These are phyloP conservation scores for Saitozyma sp. DNA, from an alignment of 768 basidiomycete species.

Conservation along the genomic window DNA sequence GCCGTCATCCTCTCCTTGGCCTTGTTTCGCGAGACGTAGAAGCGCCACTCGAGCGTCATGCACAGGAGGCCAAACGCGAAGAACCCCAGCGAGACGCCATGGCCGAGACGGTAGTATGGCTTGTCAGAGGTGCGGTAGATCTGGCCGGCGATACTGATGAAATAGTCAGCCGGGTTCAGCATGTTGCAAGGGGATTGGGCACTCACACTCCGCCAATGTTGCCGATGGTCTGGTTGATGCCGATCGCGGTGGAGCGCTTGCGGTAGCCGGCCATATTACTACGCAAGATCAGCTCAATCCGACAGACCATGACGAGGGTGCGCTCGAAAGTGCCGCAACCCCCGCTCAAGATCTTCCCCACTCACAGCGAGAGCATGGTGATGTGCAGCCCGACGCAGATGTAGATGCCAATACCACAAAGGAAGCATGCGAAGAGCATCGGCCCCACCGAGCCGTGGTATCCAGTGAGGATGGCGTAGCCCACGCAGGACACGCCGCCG, in stretches of 20 bases:
- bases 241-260: conserved; percentile 31
- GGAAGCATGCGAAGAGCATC: conserved; percentile 4
- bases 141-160: conserved; percentile 10
- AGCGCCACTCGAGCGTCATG: background rate
- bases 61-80: background rate
- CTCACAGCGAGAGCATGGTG: conserved; percentile 9
- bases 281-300: background rate
- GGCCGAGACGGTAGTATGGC: conserved; percentile 15
- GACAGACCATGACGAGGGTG: background rate
- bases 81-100: conserved; percentile 1
- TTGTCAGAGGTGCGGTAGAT: conserved; percentile 12
- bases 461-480: conserved; percentile 7
- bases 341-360: no score
- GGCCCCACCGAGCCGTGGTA: background rate
- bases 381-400: conserved; percentile 13
- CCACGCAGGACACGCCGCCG: background rate
- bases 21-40: background rate
- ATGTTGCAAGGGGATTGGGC: background rate
- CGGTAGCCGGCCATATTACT: conserved; percentile 7
- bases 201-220: conserved; percentile 32
- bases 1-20: background rate
- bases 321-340: conserved; percentile 5
- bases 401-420: conserved; percentile 15
- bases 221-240: conserved; percentile 36
- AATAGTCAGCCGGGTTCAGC: background rate